These are phyloP conservation scores for Batkoa obscura DNA, from an alignment of 371 early-diverging fungal genomes.

Conservation along the genomic window DNA sequence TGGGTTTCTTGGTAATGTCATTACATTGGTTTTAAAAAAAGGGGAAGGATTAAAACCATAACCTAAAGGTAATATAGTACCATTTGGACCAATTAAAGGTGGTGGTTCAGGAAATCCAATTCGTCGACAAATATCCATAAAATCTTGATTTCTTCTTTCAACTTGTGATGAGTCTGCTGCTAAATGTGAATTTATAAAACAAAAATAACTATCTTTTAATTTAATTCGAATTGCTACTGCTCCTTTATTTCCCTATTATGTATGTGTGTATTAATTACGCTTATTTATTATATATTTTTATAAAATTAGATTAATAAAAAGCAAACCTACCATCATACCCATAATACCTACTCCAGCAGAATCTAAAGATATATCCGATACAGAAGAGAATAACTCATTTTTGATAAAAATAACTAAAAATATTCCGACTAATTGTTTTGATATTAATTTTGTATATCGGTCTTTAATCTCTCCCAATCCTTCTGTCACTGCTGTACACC, in stretches of 20 bases:
- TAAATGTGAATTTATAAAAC: slow-evolving; percentile 76
- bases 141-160: slow-evolving; percentile 78
- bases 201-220: slow-evolving; percentile 58
- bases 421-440: slow-evolving; percentile 71
- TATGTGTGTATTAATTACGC: no score
- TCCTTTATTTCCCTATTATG: slow-evolving; percentile 79
- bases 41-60: not conserved
- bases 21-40: not conserved
- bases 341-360: slow-evolving; percentile 57
- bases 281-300: no score
- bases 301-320: not conserved
- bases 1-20: slow-evolving; percentile 3
- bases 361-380: slow-evolving; percentile 34
- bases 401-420: slow-evolving; percentile 62
- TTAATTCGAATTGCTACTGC: slow-evolving; percentile 60
- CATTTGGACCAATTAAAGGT: slow-evolving; percentile 8
- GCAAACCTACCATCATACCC: slow-evolving; percentile 40
- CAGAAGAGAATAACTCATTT: slow-evolving; percentile 19
- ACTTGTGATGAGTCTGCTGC: slow-evolving; percentile 65
- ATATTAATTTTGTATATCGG: slow-evolving; percentile 32
- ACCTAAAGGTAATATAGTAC: not conserved
- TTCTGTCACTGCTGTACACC: slow-evolving; percentile 51
- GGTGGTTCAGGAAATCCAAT: slow-evolving; percentile 34
- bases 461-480: slow-evolving; percentile 27
- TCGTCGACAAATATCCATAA: slow-evolving; percentile 53